Evolutionary conservation across 139 green algal genomes (phyloP).

Genomic region (Picochlorum sp.): DNA sequence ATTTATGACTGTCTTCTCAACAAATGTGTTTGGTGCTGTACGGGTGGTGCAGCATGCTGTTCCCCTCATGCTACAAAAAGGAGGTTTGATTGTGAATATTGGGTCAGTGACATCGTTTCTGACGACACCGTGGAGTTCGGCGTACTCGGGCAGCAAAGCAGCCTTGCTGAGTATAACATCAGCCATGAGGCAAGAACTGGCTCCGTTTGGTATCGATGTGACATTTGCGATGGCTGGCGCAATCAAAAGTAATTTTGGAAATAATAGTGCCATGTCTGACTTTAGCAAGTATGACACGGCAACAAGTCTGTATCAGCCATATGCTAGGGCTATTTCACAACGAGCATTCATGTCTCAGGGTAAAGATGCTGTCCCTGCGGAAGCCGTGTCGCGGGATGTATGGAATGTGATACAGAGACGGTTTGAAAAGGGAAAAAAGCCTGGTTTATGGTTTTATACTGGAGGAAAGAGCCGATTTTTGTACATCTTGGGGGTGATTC

Average conservation of each 20-base stretch:
- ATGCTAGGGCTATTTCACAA: neutral
- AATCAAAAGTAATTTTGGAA: slow-evolving; percentile 22
- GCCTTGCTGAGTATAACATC: slow-evolving; percentile 35
- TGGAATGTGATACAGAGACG: neutral
- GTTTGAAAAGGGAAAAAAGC: neutral
- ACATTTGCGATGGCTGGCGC: slow-evolving; percentile 26
- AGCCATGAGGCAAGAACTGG: slow-evolving; percentile 38
- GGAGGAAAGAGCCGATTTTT: neutral
- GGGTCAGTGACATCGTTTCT: slow-evolving; percentile 22
- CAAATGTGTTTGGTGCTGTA: slow-evolving; percentile 36
- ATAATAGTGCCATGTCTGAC: neutral
- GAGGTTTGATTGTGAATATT: slow-evolving; percentile 36
- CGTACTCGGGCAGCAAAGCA: slow-evolving; percentile 36
- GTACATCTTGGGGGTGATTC: neutral
- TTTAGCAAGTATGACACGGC: neutral
- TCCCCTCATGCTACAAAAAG: slow-evolving; percentile 25
- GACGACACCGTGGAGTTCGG: slow-evolving; percentile 30
- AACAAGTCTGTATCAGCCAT: neutral
- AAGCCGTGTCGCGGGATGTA: neutral
- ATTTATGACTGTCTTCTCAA: slow-evolving; percentile 22
- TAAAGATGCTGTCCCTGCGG: neutral
- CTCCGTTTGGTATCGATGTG: slow-evolving; percentile 32
- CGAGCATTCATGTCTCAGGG: neutral
- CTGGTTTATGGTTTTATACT: neutral
- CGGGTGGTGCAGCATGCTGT: slow-evolving; percentile 27